These are phyloP conservation scores for Trichoderma sp. DNA, from an alignment of 2,329 filamentous ascomycete species.

Conservation along the genomic window DNA sequence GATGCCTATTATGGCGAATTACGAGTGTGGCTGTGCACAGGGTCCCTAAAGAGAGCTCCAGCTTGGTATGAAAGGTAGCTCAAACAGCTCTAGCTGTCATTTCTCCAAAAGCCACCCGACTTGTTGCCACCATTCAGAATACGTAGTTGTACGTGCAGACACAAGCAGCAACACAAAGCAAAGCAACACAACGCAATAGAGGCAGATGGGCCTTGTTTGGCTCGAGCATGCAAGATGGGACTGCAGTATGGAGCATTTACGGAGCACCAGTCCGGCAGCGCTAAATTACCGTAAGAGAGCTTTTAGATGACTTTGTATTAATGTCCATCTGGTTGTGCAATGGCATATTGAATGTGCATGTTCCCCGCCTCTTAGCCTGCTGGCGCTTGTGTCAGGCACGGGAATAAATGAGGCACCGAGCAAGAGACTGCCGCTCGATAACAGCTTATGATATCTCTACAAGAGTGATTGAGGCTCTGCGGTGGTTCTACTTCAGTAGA, in stretches of 20 bases:
- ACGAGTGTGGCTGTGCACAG: slow-evolving; percentile 19
- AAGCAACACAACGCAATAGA: background rate
- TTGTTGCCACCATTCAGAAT: background rate
- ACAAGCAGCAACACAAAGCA: background rate
- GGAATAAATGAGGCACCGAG: background rate
- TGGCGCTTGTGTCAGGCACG: background rate
- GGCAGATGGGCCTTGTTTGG: background rate
- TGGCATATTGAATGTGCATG: background rate
- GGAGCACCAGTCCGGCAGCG: background rate
- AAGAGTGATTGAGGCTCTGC: background rate
- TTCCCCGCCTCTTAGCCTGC: background rate
- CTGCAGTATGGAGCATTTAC: background rate
- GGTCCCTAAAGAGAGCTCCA: too few relatives aligned
- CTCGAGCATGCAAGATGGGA: background rate
- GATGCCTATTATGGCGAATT: background rate
- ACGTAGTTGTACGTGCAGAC: background rate
- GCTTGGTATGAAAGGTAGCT: too few relatives aligned
- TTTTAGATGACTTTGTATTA: background rate
- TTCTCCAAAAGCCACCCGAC: background rate
- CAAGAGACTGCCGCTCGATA: background rate
- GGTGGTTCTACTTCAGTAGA: background rate
- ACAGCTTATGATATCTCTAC: too few relatives aligned
- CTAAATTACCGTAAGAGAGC: background rate
- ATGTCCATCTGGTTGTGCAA: background rate
- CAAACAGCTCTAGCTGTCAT: background rate